These are phyloP conservation scores for Aspergillus sp. DNA, from an alignment of 2,329 filamentous ascomycete species.

Conservation along the genomic window DNA sequence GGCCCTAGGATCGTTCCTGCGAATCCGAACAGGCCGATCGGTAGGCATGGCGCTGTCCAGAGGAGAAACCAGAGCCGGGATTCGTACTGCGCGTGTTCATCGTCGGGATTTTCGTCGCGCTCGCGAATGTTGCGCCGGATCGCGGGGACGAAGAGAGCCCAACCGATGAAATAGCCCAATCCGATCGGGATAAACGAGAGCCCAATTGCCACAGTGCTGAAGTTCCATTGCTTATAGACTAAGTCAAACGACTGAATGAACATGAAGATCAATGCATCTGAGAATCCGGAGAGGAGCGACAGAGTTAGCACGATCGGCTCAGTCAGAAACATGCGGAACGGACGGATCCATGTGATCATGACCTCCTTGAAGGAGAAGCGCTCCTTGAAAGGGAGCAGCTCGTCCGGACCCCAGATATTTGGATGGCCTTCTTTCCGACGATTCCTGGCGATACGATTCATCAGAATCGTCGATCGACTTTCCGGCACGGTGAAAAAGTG, in stretches of 20 bases:
- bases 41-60: slow-evolving; percentile 46
- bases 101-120: slow-evolving; percentile 32
- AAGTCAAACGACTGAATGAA: slow-evolving; percentile 50
- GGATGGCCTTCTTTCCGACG: slow-evolving; percentile 50
- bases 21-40: slow-evolving; percentile 51
- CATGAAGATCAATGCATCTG: slow-evolving; percentile 53
- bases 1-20: slow-evolving; percentile 48
- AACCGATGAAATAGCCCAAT: slow-evolving; percentile 48
- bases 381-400: slow-evolving; percentile 50
- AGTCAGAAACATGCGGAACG: slow-evolving; percentile 51
- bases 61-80: slow-evolving; percentile 48
- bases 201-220: slow-evolving; percentile 36
- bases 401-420: slow-evolving; percentile 58
- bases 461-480: slow-evolving; percentile 61
- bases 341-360: slow-evolving; percentile 44
- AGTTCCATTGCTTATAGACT: slow-evolving; percentile 49
- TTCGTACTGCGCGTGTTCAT: slow-evolving; percentile 50
- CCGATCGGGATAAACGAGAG: slow-evolving; percentile 44
- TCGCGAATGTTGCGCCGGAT: slow-evolving; percentile 39
- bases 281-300: slow-evolving; percentile 51
- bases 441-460: slow-evolving; percentile 65
- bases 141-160: slow-evolving; percentile 42
- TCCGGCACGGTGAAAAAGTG: slow-evolving; percentile 62
- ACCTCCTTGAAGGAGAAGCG: slow-evolving; percentile 49
- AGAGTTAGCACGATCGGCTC: slow-evolving; percentile 53